Conservation (phyloP, 441 rosid genomes). For the Eruca vesicaria region DNA sequence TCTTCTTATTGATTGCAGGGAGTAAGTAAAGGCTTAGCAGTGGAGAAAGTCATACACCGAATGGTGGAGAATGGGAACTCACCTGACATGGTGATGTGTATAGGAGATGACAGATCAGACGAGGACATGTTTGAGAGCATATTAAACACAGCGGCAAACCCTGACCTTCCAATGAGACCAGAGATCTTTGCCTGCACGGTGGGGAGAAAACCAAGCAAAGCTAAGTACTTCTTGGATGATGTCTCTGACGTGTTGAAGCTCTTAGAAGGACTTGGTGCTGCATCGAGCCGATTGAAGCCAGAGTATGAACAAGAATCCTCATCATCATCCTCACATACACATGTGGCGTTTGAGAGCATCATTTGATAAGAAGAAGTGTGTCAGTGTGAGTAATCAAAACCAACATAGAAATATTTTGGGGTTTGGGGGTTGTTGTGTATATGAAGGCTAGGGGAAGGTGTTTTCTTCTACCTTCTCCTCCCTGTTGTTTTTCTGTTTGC, state of each 20-base stretch:
- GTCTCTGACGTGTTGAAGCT: slow-evolving; percentile 50
- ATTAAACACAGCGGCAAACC: slow-evolving; percentile 39
- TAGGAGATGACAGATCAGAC: slow-evolving; percentile 69
- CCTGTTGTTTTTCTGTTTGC: not conserved
- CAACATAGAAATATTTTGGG: not conserved
- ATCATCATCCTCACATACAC: slow-evolving; percentile 7
- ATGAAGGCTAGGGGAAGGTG: slow-evolving; percentile 18
- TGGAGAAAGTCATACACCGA: slow-evolving; percentile 49
- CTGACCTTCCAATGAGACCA: slow-evolving; percentile 42
- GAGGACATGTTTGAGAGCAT: slow-evolving; percentile 71
- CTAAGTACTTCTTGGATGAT: slow-evolving; percentile 57
- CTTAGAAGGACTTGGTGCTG: slow-evolving; percentile 48
- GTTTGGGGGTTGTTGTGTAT: slow-evolving; percentile 26
- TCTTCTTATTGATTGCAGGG: slow-evolving; percentile 42
- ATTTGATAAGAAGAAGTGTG: slow-evolving; percentile 23
- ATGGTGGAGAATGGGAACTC: slow-evolving; percentile 45
- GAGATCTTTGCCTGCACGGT: slow-evolving; percentile 62
- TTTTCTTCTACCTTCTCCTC: slow-evolving; percentile 14
- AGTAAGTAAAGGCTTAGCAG: slow-evolving; percentile 61
- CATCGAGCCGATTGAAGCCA: slow-evolving; percentile 38
- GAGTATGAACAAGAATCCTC: slow-evolving; percentile 28
- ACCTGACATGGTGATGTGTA: slow-evolving; percentile 64
- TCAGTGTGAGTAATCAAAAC: slow-evolving; percentile 29
- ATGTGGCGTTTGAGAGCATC: slow-evolving; percentile 51
- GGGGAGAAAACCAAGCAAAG: slow-evolving; percentile 66